Conservation (phyloP, 1,284 basidiomycete species). For the Takashimella koratensis region DNA sequence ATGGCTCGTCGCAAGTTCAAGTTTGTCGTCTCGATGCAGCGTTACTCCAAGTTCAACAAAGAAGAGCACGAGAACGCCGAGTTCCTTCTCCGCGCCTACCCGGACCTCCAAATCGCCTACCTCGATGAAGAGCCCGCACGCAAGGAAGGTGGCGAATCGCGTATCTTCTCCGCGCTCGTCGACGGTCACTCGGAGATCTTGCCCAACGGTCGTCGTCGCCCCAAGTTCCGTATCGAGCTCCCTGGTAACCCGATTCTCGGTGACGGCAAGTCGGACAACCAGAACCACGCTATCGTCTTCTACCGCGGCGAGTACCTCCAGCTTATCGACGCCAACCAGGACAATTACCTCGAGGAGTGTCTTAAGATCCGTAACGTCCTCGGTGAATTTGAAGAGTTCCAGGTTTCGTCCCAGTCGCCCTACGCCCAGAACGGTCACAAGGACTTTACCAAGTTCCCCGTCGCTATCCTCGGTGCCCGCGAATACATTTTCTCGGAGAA, state of each 20-base stretch:
- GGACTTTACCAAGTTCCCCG: conserved; percentile 82
- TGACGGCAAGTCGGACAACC: conserved; percentile 99
- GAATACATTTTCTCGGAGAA: conserved; percentile 99
- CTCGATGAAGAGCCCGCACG: conserved; percentile 91
- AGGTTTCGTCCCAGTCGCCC: conserved; percentile 74
- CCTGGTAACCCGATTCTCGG: conserved; percentile 98
- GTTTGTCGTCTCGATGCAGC: conserved; percentile 98
- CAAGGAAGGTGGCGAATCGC: conserved; percentile 91
- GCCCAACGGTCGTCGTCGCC: conserved; percentile 78
- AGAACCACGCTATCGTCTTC: conserved; percentile 99
- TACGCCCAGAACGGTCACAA: conserved; percentile 84
- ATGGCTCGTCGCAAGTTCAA: conserved; percentile 99
- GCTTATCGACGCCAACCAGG: conserved; percentile 99
- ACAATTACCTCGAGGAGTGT: conserved; percentile 99
- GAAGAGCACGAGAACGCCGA: conserved; percentile 99
- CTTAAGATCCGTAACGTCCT: conserved; percentile 99
- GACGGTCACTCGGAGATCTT: conserved; percentile 97
- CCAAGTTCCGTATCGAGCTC: conserved; percentile 98
- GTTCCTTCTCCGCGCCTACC: conserved; percentile 96
- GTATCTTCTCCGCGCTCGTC: conserved; percentile 92
- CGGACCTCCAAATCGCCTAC: conserved; percentile 97
- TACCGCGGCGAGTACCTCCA: conserved; percentile 98
- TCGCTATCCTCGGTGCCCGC: conserved; percentile 96
- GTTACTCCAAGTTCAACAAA: conserved; percentile 99
- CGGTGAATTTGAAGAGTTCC: conserved; percentile 94